Percentiles rank a stretch among this genome's conserved stretches.
Conservation (phyloP, 768 basidiomycete genomes). For the Trametes elegans region DNA sequence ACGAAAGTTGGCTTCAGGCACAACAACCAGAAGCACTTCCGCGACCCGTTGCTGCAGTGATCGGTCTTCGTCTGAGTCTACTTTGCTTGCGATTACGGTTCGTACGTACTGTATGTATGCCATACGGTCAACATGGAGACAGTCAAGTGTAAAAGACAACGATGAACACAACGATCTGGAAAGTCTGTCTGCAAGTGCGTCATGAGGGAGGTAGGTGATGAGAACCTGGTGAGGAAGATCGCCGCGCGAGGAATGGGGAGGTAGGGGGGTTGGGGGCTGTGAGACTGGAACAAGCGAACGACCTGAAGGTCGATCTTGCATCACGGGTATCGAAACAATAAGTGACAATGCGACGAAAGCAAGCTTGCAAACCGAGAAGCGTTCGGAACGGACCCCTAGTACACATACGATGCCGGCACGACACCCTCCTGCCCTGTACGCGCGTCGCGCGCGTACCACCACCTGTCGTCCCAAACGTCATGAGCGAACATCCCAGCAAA, state of each 20-base stretch:
- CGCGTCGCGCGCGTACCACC: constrained; percentile 91
- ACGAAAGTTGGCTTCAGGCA: constrained; percentile 75
- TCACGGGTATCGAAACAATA: constrained; percentile 35
- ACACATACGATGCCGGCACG: constrained; percentile 89
- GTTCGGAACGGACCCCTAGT: constrained; percentile 42
- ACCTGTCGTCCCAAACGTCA: constrained; percentile 44
- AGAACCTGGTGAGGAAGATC: background rate
- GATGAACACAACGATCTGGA: constrained; percentile 7
- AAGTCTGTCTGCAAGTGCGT: constrained; percentile 10
- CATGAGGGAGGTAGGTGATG: background rate
- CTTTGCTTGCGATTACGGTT: constrained; percentile 6
- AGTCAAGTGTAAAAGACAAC: background rate
- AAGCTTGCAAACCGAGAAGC: constrained; percentile 18
- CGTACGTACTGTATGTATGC: constrained; percentile 19
- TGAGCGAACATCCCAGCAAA: constrained; percentile 16
- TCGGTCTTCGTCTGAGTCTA: background rate
- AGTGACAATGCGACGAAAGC: constrained; percentile 28
- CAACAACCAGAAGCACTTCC: constrained; percentile 87
- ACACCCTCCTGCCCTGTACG: constrained; percentile 83
- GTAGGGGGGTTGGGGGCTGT: constrained; percentile 6
- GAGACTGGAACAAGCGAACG: no score
- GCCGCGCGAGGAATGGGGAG: background rate
- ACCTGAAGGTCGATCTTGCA: constrained; percentile 37
- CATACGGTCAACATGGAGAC: constrained; percentile 12
- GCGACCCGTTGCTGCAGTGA: constrained; percentile 62